Base-by-base conservation (phyloP, 768 basidiomycete species). In the Coprinopsis cinerea region DNA sequence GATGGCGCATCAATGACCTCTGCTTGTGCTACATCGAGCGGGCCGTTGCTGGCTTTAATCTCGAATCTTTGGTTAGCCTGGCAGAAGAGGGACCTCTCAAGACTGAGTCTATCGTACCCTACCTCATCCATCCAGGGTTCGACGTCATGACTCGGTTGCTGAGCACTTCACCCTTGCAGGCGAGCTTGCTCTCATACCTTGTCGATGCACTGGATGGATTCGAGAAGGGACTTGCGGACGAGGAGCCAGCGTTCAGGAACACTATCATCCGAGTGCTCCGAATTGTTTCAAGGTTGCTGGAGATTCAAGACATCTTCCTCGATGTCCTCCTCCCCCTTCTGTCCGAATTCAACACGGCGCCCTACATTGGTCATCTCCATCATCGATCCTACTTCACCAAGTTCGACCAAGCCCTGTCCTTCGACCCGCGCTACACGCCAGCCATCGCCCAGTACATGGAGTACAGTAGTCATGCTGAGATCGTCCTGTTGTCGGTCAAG, bases 231-330 rank as follows among this genome's bases (percentile, higher is more conserved):
- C 61, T 85, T 22, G 78, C 84, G 0, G 77, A 79, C 15, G 83
- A 87, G 43, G 77, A 90, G 62, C 76, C 83, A 0, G 82, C 75
- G 61, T 89, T 90, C 69, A 75, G 77, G 27, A 76, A 75, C 41
- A 88, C 88, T 2, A 85, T 96, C 54, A 69, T 83, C 17, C 86
- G 92, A 13, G 79, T 89, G 5, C 72, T 98, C 28, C 75, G 93
- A 47, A 90, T 95, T 54, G 74, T 91, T 14, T 78, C 83, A 53
- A 83, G 92, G 1, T 76, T 88, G 0, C 70, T 97, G 50, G 88
- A 92, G 54, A 76, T 92, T 23, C 93, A 98, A 60, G 83, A 88
- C 44, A 77, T 92, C 48, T 96, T 94, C 72, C 73, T 93, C 35
- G 92, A 97, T 48, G 83, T 93, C 20, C 78, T 95, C 43, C 69